A percentile compares a stretch with the other conserved stretches of the same genome.
Conservation (phyloP, 2,329 filamentous ascomycete species). For the Aspergillus proliferans region DNA sequence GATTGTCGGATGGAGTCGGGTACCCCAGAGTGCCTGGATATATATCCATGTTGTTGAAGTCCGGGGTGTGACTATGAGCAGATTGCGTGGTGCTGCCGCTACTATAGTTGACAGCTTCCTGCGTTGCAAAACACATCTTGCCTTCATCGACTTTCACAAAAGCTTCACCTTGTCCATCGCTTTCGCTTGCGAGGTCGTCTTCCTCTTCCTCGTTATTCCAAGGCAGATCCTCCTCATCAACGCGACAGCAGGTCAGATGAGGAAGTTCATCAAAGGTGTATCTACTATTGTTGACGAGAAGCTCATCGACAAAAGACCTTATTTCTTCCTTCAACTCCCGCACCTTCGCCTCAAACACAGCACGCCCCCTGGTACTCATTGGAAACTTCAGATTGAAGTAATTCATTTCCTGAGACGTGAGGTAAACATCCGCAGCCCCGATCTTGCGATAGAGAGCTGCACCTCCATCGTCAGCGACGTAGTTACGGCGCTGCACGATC, state of each 20-base stretch:
- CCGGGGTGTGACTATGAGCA: too few species aligned
- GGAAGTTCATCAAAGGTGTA: slow-evolving; percentile 31
- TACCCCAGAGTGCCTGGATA: too few species aligned
- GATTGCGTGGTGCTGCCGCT: too few species aligned
- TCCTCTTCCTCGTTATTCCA: not conserved
- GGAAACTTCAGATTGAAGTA: slow-evolving; percentile 20
- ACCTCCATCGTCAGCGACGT: slow-evolving; percentile 40
- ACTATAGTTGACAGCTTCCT: too few species aligned
- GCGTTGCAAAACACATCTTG: too few species aligned
- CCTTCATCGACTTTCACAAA: not conserved
- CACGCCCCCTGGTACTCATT: slow-evolving; percentile 21
- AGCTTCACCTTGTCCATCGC: not conserved
- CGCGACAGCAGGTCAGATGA: slow-evolving; percentile 42
- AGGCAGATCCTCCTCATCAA: slow-evolving; percentile 20
- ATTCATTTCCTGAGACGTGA: slow-evolving; percentile 28
- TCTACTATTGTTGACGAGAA: slow-evolving; percentile 36
- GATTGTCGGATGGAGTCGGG: too few species aligned
- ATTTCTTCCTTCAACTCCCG: slow-evolving; percentile 36
- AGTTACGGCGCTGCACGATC: slow-evolving; percentile 34
- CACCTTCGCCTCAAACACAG: slow-evolving; percentile 21
- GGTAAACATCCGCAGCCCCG: slow-evolving; percentile 37
- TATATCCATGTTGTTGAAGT: too few species aligned
- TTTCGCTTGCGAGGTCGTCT: too few species aligned
- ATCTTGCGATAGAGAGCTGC: slow-evolving; percentile 41
- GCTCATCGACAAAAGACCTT: slow-evolving; percentile 20